Percentiles rank a stretch among this genome's conserved stretches.
Evolutionary conservation across 305 asterid species (phyloP).

Genomic region (Solanum hybrid): DNA sequence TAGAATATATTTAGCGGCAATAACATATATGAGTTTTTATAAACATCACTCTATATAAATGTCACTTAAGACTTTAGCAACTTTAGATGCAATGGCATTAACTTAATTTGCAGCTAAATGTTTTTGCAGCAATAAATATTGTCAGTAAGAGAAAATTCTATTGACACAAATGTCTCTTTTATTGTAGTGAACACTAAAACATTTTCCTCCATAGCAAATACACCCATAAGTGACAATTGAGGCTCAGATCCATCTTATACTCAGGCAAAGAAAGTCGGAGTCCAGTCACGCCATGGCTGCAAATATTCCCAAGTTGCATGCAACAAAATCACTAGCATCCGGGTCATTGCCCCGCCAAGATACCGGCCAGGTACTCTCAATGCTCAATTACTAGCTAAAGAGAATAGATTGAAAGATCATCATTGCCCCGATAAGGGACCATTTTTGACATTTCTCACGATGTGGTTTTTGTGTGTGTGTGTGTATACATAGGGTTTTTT

Average conservation of each 20-base stretch:
- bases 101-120: neutral
- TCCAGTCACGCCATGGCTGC: neutral
- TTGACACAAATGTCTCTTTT: neutral
- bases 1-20: neutral
- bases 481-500: neutral
- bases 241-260: neutral
- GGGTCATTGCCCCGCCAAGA: conserved; percentile 29
- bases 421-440: neutral
- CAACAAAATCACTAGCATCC: neutral
- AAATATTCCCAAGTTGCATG: neutral
- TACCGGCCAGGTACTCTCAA: conserved; percentile 7
- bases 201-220: neutral
- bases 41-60: neutral
- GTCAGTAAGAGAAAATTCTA: neutral
- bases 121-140: neutral
- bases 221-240: neutral
- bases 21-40: neutral
- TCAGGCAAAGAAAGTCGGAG: neutral
- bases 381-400: neutral
- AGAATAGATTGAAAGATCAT: neutral
- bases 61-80: neutral
- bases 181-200: neutral
- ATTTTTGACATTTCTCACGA: neutral
- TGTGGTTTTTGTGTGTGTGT: neutral
- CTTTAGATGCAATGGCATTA: neutral